Evolutionary conservation across 2,329 filamentous ascomycete species (phyloP), one percentile per base, ranked within the genome.

Genomic region (Sporothrix brasiliensis): DNA sequence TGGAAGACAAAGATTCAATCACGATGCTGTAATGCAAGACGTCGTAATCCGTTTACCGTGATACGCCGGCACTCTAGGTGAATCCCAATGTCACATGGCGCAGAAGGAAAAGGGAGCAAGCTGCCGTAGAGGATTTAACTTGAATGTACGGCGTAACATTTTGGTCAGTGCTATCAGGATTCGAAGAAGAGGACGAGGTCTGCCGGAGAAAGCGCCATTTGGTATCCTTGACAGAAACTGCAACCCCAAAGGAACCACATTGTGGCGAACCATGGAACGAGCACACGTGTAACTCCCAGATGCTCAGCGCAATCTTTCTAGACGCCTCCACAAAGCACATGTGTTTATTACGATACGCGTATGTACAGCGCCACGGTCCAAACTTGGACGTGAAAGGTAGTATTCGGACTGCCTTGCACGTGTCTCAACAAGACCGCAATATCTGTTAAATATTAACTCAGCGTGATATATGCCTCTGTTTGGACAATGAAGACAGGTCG

Each of bases 381-480:
- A 44, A 44, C 41, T 10, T 14, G 7, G 44, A 49, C 56, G 24
- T 61, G 56, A 24, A 61, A 61, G 24, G 27, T 30, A 0, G 27
- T 30, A 30, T 30, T 30, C 4, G 27, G 27, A 44, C 19, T 58
- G 30, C 3, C 2, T 10, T 19, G 24, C 13, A 24, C 47, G 14
- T 19, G 27, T 49, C 47, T 19, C 47, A 21, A 7, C 47, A 49
- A 67, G 63, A 53, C 63, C 11, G 24, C 63, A 53, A 19, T 27
- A 67, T 67, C 49, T 16, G 63, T 67, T 67, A 41, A 47, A 53
- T 53, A 52, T 67, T 39, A 41, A 53, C 50, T n/a, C 27, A 19
- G 41, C 63, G 63, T 52, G 63, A 52, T 67, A 67, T 67, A 67
- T 49, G 60, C 27, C 60, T 27, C 21, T 19, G 58, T 47, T 47